Conservation (phyloP, 192 early-diverging fungal genomes). For the Diversispora eburnea region DNA sequence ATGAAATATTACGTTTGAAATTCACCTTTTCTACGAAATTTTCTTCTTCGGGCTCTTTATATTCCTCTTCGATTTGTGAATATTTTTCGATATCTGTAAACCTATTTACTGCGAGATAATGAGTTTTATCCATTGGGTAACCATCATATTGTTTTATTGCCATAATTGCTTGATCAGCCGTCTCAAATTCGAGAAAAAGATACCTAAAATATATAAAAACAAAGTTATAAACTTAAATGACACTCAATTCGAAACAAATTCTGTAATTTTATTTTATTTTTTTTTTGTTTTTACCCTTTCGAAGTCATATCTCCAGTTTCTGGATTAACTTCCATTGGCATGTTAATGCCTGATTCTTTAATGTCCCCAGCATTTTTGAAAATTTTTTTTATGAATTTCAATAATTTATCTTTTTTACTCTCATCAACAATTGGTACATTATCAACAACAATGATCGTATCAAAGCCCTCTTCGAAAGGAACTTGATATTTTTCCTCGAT, state of each 20-base stretch:
- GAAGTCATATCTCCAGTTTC: constrained; percentile 62
- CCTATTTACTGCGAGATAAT: constrained; percentile 75
- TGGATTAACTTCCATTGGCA: constrained; percentile 74
- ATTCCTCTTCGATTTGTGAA: constrained; percentile 67
- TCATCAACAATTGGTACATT: constrained; percentile 85
- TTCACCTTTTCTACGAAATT: constrained; percentile 60
- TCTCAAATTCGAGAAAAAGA: constrained; percentile 92
- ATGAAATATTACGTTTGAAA: not conserved
- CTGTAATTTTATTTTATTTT: not conserved
- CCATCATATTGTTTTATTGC: constrained; percentile 77
- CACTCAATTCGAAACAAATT: not conserved
- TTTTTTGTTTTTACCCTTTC: constrained; percentile 63
- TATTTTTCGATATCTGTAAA: constrained; percentile 93
- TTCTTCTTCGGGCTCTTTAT: constrained; percentile 70
- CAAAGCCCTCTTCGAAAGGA: constrained; percentile 69
- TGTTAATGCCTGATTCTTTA: constrained; percentile 78
- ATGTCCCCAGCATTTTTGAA: constrained; percentile 76
- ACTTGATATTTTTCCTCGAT: constrained; percentile 75
- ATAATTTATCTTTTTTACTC: constrained; percentile 80
- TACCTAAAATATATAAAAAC: constrained; percentile 47
- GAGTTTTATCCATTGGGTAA: constrained; percentile 75
- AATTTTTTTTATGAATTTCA: constrained; percentile 67
- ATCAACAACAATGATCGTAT: constrained; percentile 88
- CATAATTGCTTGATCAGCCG: constrained; percentile 71
- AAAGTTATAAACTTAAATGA: not conserved